Conservation (phyloP, 371 early-diverging fungal species). For the Mortierella sp. region DNA sequence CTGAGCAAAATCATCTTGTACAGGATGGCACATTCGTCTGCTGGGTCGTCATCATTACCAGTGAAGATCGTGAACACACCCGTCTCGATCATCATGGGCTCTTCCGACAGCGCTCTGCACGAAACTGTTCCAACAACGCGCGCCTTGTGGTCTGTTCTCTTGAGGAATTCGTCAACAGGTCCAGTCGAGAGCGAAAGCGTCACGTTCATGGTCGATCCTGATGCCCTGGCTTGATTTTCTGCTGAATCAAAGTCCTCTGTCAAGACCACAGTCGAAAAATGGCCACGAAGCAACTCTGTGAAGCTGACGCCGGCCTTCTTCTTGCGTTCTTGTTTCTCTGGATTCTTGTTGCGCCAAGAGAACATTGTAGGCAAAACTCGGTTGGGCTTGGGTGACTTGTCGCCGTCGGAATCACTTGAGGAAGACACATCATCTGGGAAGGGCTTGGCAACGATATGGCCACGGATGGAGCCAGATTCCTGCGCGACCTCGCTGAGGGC, state of each 20-base stretch:
- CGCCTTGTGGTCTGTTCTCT: constrained; percentile 42
- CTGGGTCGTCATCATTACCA: constrained; percentile 39
- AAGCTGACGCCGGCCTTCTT: constrained; percentile 45
- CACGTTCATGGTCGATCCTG: constrained; percentile 53
- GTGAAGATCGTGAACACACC: constrained; percentile 54
- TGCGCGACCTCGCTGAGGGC: constrained; percentile 30
- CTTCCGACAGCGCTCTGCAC: constrained; percentile 57
- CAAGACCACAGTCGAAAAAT: constrained; percentile 55
- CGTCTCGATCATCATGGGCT: constrained; percentile 55
- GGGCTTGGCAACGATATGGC: constrained; percentile 31
- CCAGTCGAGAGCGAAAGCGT: constrained; percentile 45
- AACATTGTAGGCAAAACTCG: constrained; percentile 24
- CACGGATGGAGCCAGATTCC: constrained; percentile 24
- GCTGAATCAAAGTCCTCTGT: constrained; percentile 49
- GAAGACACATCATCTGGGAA: constrained; percentile 25
- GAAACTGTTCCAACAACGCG: constrained; percentile 53
- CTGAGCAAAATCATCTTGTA: constrained; percentile 51
- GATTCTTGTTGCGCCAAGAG: constrained; percentile 32
- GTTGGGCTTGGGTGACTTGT: constrained; percentile 9
- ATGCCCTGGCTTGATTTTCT: constrained; percentile 50
- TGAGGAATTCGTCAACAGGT: constrained; percentile 39
- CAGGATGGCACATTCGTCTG: constrained; percentile 47
- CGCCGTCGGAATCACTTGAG: constrained; percentile 18
- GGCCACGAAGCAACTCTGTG: constrained; percentile 55
- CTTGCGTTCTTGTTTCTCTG: constrained; percentile 2